Conservation (phyloP, 805 yeast genomes). For the Ogataea trehaloabstinens region DNA sequence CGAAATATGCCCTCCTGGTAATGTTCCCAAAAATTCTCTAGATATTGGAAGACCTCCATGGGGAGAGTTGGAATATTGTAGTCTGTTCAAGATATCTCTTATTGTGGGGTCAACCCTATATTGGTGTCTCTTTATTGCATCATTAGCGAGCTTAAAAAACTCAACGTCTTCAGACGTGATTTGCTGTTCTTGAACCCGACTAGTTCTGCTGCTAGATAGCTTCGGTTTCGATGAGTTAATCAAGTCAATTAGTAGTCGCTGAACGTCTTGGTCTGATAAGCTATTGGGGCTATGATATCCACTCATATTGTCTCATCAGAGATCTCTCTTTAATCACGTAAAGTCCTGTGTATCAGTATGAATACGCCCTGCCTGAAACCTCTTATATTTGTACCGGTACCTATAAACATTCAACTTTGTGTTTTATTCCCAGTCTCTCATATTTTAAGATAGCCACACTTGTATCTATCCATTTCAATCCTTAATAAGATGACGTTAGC, state of each 20-base stretch:
- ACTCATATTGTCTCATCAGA: not conserved
- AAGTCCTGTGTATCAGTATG: too few relatives aligned
- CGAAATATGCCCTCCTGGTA: not conserved
- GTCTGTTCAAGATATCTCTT: constrained; percentile 52
- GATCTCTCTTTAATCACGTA: too few relatives aligned
- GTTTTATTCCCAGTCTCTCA: not conserved
- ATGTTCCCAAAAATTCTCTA: constrained; percentile 15
- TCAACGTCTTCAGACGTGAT: constrained; percentile 49
- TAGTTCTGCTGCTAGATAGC: constrained; percentile 19
- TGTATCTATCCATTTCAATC: too few relatives aligned
- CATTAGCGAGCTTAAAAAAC: constrained; percentile 58
- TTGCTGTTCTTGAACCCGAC: constrained; percentile 17
- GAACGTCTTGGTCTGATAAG: constrained; percentile 16
- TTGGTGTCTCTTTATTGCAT: constrained; percentile 46
- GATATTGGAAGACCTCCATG: constrained; percentile 50
- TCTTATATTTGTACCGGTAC: too few relatives aligned
- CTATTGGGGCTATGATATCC: not conserved
- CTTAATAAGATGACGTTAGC: too few relatives aligned
- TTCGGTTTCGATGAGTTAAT: constrained; percentile 30
- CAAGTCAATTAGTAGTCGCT: constrained; percentile 23
- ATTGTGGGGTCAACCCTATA: constrained; percentile 61
- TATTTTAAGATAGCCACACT: too few relatives aligned
- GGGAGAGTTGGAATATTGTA: constrained; percentile 58
- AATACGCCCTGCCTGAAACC: too few relatives aligned
- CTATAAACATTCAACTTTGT: not conserved